Conservation (phyloP, 306 rosid genomes). For the Quercus parvula region DNA sequence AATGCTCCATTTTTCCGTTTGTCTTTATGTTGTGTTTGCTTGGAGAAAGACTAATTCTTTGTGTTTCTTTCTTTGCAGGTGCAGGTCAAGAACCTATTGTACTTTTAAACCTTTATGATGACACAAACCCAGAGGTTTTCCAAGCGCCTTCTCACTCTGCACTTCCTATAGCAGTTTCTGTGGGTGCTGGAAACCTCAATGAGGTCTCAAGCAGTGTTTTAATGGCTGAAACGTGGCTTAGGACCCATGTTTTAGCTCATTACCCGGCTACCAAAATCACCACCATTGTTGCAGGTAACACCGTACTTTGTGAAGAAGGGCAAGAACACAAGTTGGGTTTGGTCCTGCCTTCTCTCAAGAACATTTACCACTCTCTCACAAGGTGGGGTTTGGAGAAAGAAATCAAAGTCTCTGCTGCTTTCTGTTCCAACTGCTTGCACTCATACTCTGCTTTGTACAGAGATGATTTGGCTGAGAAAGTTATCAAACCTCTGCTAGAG, state of each 20-base stretch:
- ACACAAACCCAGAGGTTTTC: slow-evolving; percentile 28
- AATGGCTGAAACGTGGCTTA: slow-evolving; percentile 75
- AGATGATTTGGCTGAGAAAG: slow-evolving; percentile 32
- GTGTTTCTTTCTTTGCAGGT: slow-evolving; percentile 35
- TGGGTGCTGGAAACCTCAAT: slow-evolving; percentile 37
- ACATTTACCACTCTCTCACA: slow-evolving; percentile 59
- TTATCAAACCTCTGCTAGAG: slow-evolving; percentile 37
- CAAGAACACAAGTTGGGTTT: slow-evolving; percentile 24
- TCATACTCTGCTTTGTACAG: slow-evolving; percentile 17
- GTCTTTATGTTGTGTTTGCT: not conserved
- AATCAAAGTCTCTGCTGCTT: slow-evolving; percentile 58
- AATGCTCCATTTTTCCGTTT: not conserved
- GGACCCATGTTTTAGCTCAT: slow-evolving; percentile 51
- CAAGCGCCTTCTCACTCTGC: slow-evolving; percentile 30
- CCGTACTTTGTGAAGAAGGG: slow-evolving; percentile 38
- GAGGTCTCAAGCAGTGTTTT: slow-evolving; percentile 55
- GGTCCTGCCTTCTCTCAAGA: slow-evolving; percentile 53
- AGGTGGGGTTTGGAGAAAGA: slow-evolving; percentile 87
- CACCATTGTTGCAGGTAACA: slow-evolving; percentile 52
- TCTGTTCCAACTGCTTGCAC: slow-evolving; percentile 36
- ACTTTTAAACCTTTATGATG: slow-evolving; percentile 43
- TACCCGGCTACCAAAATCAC: slow-evolving; percentile 67
- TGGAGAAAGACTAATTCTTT: not conserved
- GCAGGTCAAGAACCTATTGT: slow-evolving; percentile 50
- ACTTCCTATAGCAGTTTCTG: slow-evolving; percentile 58